Evolutionary conservation across 352 stramenopile species (phyloP), one percentile per base, ranked within the genome.

Genomic region (Pythium monospermum): DNA sequence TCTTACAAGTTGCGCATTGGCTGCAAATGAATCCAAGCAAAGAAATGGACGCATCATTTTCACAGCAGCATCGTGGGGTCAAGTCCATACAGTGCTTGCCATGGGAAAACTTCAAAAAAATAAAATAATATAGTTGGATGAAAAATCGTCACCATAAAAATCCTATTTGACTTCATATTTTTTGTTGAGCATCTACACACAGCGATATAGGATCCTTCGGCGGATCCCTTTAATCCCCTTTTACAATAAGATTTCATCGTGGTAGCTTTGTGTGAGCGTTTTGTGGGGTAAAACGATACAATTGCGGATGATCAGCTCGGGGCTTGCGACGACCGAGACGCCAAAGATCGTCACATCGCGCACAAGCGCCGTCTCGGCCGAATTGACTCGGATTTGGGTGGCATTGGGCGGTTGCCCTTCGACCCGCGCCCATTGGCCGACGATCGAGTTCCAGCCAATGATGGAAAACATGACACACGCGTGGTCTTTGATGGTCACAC

Each of bases 271-370:
- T 46, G 81, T 85, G 21, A 95, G 77, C 15, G 80, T 89, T 65
- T 95, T 95, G 70, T 92, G 81, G 21, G 83, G 83, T 16, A 95
- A 64, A 25, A 95, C 85, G 54, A 95, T 86, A 43, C 85, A 95
- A 63, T 95, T 95, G 49, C 85, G 85, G 50, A 95, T 91, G 64
- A 94, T 91, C 23, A 95, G 59, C 61, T 95, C 85, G 0, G 85
- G 83, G 51, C 86, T 91, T 2, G 81, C 82, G 28, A 93, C 70
- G n/a, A 95, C 85, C 18, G 85, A 91, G 28, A 91, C 80, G 38
- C 83, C 85, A 53, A 94, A 92, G 57, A 95, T 94, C 21, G 85
- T 94, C 18, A 95, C 80, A 48, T 94, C 85, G n/a, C 85, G 83
- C 26, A 91, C 81, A n/a, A 93, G 68, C 30, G 68, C 61, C 12